Evolutionary conservation across 495 filamentous ascomycete genomes (phyloP), one percentile per base, ranked within the genome.

Genomic region (Penicillium ochrochloron): DNA sequence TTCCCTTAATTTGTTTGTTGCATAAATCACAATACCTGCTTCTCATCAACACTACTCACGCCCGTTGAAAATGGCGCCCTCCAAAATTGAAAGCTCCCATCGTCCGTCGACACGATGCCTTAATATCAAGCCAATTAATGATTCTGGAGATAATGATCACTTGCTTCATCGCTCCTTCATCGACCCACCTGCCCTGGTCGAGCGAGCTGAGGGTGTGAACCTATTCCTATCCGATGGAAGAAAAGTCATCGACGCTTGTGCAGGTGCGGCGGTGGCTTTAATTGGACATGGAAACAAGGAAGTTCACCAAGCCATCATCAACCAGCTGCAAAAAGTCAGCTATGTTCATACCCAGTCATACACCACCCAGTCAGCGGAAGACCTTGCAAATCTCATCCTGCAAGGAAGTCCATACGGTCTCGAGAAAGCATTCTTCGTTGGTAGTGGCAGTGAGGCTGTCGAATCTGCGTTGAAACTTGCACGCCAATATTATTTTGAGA

Each of bases 271-370:
- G 14, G 48, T 52, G 3, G 48, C 48, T 31, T 23, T 52, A 29
- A 52, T 52, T 17, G 48, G 27, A 15, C 48, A 52, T 29, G 48
- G 48, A 31, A 52, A 52, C 48, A 52, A 52, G 25, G 48, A 52
- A 31, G 48, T 52, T 12, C 48, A 52, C 29, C 48, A 52, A 52
- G 48, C 48, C 25, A 52, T 52, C 48, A 9, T 52, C 23, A 52
- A 52, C 25, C 48, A 52, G 25, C 27, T 52, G 6, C 48, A 52
- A 31, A 52, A 52, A 31, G 48, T 52, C 48, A 29, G 48, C 48
- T 52, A 52, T 5, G 48, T 52, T 7, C 48, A 52, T 52, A 52
- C 48, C 8, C 48, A 52, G 14, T 52, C 48, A 31, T 52, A 52
- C 12, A 52, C 48, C 14, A 52, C 48, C 25, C 11, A 52, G 25